phyloP scores from a whole-genome alignment of 768 basidiomycete species.

The Panaeolus cyanescens region DNA sequence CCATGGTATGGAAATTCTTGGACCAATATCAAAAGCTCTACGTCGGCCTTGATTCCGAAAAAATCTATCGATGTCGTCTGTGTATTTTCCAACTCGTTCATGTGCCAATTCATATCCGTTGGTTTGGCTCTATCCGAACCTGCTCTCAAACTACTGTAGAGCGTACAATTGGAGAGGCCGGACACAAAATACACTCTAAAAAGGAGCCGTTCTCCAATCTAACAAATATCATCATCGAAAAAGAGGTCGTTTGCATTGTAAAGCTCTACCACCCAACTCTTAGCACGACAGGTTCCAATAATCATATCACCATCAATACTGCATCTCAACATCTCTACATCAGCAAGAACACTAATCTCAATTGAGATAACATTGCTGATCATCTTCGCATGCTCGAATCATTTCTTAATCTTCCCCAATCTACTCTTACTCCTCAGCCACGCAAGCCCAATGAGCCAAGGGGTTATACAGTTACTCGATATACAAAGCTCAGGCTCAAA shows the following conservation, averaged over 20 bases:
- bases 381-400: not conserved
- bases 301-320: not conserved
- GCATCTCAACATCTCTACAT: not conserved
- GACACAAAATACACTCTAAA: conserved; percentile 29
- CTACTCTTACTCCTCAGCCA: not conserved
- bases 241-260: conserved; percentile 20
- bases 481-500: conserved; percentile 1
- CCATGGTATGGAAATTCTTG: conserved; percentile 25
- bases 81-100: conserved; percentile 37
- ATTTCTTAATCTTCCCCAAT: not conserved
- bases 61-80: conserved; percentile 22
- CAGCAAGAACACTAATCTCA: not conserved
- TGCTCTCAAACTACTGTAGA: conserved; percentile 35
- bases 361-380: not conserved
- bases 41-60: conserved; percentile 24
- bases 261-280: conserved; percentile 22
- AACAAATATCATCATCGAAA: conserved; percentile 24
- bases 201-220: conserved; percentile 33
- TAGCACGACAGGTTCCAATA: not conserved
- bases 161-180: conserved; percentile 25
- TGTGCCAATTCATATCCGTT: conserved; percentile 33
- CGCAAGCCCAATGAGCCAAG: not conserved
- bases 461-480: not conserved
- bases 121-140: conserved; percentile 34
- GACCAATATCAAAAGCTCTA: conserved; percentile 25